Evolutionary conservation across 2,329 filamentous ascomycete genomes (phyloP).

Genomic region (Magnaporthales sp.): DNA sequence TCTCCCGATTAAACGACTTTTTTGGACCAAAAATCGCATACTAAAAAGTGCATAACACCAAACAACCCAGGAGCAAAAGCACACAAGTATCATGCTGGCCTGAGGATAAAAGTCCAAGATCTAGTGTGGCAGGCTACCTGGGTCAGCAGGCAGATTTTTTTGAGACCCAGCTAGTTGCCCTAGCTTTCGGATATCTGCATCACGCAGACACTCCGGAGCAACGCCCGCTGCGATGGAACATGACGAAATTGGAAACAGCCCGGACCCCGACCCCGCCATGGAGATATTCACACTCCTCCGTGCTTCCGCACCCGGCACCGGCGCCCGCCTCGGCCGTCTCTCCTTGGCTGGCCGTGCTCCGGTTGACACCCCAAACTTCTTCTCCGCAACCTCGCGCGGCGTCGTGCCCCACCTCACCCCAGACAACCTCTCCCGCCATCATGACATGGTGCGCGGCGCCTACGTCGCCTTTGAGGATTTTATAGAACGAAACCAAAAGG

Average conservation of each 20-base stretch:
- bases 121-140: neutral
- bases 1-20: neutral
- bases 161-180: neutral
- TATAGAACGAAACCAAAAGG: conserved; percentile 37
- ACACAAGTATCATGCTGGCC: neutral
- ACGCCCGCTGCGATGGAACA: neutral
- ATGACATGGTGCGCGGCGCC: conserved; percentile 54
- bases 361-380: conserved; percentile 77
- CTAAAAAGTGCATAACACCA: neutral
- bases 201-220: neutral
- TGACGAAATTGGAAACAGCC: neutral
- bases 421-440: conserved; percentile 61
- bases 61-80: neutral
- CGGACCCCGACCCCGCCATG: conserved; percentile 15
- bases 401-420: conserved; percentile 81
- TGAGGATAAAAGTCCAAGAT: neutral
- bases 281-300: conserved; percentile 39
- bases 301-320: conserved; percentile 26
- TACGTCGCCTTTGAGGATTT: conserved; percentile 89
- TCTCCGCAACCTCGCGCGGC: conserved; percentile 75
- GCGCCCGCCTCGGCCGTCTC: conserved; percentile 60
- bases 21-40: neutral
- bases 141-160: neutral
- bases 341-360: conserved; percentile 49
- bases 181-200: neutral